A percentile compares a stretch with the other conserved stretches of the same genome.
phyloP scores from a whole-genome alignment of 306 rosid species.

The Vachellia pachyceras region DNA sequence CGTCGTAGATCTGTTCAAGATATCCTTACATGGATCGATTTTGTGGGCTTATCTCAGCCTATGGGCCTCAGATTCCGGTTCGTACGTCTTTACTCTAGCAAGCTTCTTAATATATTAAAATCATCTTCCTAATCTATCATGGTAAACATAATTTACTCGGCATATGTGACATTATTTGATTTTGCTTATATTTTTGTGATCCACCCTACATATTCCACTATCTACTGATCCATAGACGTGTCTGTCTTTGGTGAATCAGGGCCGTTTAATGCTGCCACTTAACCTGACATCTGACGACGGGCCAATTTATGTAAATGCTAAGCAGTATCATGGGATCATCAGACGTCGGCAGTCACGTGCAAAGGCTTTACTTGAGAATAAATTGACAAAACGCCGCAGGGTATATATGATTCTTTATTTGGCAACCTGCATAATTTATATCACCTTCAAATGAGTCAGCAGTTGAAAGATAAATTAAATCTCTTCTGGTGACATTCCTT shows the following conservation, averaged over 20 bases:
- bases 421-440: background rate
- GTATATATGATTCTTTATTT: constrained; percentile 46
- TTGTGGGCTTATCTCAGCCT: constrained; percentile 81
- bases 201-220: background rate
- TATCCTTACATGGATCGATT: constrained; percentile 74
- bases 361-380: constrained; percentile 62
- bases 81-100: constrained; percentile 53
- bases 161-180: background rate
- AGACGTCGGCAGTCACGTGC: constrained; percentile 83
- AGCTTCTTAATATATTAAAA: constrained; percentile 28
- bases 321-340: constrained; percentile 84
- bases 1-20: constrained; percentile 68
- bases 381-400: constrained; percentile 56
- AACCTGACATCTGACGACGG: constrained; percentile 68
- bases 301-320: constrained; percentile 84
- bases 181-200: constrained; percentile 15
- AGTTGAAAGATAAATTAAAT: no score
- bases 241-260: constrained; percentile 50
- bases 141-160: no score
- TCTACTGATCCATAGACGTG: constrained; percentile 39
- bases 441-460: background rate
- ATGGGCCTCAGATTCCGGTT: constrained; percentile 82
- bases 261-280: constrained; percentile 78
- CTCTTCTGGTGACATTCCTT: background rate
- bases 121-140: no score